Base-by-base conservation (phyloP, 768 basidiomycete species). In the Leccinum uliginosum region DNA sequence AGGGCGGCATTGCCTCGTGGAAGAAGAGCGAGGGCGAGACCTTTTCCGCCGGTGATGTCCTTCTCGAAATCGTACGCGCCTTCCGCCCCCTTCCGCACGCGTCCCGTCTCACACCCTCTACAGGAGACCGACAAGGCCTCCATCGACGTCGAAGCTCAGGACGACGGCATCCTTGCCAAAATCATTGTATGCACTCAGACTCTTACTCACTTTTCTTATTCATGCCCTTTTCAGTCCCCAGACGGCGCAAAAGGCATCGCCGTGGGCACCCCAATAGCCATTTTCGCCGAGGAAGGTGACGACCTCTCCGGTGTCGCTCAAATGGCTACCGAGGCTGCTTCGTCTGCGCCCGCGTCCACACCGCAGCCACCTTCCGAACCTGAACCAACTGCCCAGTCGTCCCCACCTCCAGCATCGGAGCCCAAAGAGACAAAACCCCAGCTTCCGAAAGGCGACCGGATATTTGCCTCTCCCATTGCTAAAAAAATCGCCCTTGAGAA, bases 111-210 rank as follows among this genome's bases (percentile, higher is more conserved):
- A 62, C 44, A 53, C 24, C 47, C 51, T 56, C 56, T 14, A 60
- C 56, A 96, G 93, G 97, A 99, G 87, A 99, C 97, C 53, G 97
- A 99, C 87, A 99, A 99, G 82, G 96, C 97, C 21, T 95, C 94
- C 49, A 98, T 99, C 74, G 97, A 99, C 76, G 96, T 99, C 34
- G 97, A 99, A 76, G 93, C 97, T 9, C 95, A 95, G 77, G 97
- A 98, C 44, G 97, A 99, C 64, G 97, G 97, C 64, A 76, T 98
- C 61, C 78, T 99, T 58, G 95, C 91, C 51, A 98, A 98, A 83
- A 97, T 99, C 64, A 86, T 99, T 54, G 95, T 94, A 75, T 56
- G 91, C 29, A 43, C 76, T 26, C 27, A 17, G 29, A n/a, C 8
- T 19, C 10, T 19, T 27, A 11, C 10, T 46, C 15, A 19, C 0